Evolutionary conservation across 2,329 filamentous ascomycete species (phyloP).

Genomic region (Epicoccum nigrum): DNA sequence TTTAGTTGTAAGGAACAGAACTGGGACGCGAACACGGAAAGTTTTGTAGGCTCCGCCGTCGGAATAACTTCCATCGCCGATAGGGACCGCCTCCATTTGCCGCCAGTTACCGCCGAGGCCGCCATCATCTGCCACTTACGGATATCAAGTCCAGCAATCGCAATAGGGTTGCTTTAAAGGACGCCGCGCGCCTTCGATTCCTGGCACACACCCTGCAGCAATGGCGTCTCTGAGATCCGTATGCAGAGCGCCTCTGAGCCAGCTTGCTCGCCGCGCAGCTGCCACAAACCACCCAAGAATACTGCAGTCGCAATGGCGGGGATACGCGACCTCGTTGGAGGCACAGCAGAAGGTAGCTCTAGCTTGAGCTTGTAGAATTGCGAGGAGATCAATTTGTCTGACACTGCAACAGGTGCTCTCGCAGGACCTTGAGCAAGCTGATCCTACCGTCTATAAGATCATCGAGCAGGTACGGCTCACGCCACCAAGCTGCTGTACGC

Average conservation of each 20-base stretch:
- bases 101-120: slow-evolving; percentile 14
- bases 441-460: slow-evolving; percentile 86
- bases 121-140: slow-evolving; percentile 33
- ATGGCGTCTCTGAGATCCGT: slow-evolving; percentile 53
- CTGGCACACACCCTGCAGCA: slow-evolving; percentile 18
- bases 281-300: slow-evolving; percentile 41
- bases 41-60: slow-evolving; percentile 25
- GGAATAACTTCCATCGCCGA: slow-evolving; percentile 17
- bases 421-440: slow-evolving; percentile 78
- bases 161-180: slow-evolving; percentile 26
- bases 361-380: slow-evolving; percentile 1
- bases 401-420: slow-evolving; percentile 71
- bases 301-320: slow-evolving; percentile 46
- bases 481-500: slow-evolving; percentile 1
- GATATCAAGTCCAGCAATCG: slow-evolving; percentile 31
- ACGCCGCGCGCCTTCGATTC: slow-evolving; percentile 19
- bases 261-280: slow-evolving; percentile 40
- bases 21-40: slow-evolving; percentile 21
- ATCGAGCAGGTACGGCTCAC: slow-evolving; percentile 75
- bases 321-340: slow-evolving; percentile 52
- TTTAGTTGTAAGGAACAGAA: slow-evolving; percentile 73
- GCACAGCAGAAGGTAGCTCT: slow-evolving; percentile 56
- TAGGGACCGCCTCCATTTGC: slow-evolving; percentile 3
- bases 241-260: slow-evolving; percentile 48
- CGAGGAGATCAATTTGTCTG: slow-evolving; percentile 8